Base-by-base conservation (phyloP, 768 basidiomycete species). In the Boletellus sp. region DNA sequence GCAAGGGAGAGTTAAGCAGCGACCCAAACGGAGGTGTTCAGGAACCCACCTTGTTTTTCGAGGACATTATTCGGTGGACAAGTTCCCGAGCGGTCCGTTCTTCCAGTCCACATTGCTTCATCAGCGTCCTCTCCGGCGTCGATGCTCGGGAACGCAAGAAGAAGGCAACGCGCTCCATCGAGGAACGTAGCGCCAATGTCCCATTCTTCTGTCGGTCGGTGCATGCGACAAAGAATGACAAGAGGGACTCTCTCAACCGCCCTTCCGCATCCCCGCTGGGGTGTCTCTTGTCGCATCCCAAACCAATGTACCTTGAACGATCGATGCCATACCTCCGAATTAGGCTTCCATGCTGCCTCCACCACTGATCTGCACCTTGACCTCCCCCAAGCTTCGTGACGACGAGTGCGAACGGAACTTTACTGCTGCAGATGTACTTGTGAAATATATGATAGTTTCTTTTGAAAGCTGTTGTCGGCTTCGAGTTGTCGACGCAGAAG, bases 311-410 rank as follows among this genome's bases (percentile, higher is more conserved):
- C 3, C 65, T 66, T 15, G 58, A 51, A 7, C 63, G 59, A 16
- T 51, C 37, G 17, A 66, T 45, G 3, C 52, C 53, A 38, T 52
- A 55, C 19, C 20, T 46, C 16, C 37, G 39, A 13, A 68, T 51
- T 17, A 42, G 50, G 10, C 19, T 8, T 3, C 41, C 17, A 37
- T 74, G 62, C 28, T 51, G 48, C 13, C 22, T 34, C 73, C 71
- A 69, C 76, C 76, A 76, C 37, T 55, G 55, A 17, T 66, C 56
- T 52, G 59, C 64, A 15, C 57, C 58, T 10, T 54, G 42, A 13
- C 64, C 45, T 39, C 52, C 59, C 34, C 60, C 56, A 0, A 71
- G 70, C 24, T 60, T 59, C n/a, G 64, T 70, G 40, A 68, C 54
- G 6, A 55, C 62, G 9, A 71, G 52, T 7, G 67, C 64, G 16